Base-by-base conservation (phyloP, 805 yeast genomes). In the Kodamaea nitidulidarum region DNA sequence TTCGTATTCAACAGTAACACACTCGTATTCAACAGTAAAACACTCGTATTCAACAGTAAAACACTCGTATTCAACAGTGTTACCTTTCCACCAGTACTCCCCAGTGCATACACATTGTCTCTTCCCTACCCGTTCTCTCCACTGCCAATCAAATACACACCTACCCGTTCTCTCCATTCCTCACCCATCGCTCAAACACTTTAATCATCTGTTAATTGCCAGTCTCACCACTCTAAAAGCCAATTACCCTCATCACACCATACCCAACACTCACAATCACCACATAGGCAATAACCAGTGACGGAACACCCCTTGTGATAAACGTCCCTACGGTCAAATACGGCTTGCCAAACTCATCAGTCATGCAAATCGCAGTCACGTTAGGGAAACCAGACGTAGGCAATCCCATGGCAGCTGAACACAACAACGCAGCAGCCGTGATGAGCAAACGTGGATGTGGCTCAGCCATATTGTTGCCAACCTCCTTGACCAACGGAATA, bases 321-420 rank as follows among this genome's bases (percentile, higher is more conserved):
- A 67, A 67, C 4, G 70, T 65, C 33, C 61, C 61, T 12, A 66
- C 71, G 8, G 70, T 59, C 43, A 67, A 56, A 42, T 67, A 67
- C 12, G 63, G 57, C 40, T 61, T 58, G 2, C 71, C 71, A 31
- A 65, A 54, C 48, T 66, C 69, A 45, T 67, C 72, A 2, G 65
- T 58, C 70, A 66, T 63, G 38, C 67, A 58, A 34, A 67, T 63
- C 9, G 71, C 72, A 5, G 71, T 67, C 18, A 67, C 71, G 32
- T 67, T 67, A 17, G 72, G 72, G 54, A 67, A 67, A 1, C 72
- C 72, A 2, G 70, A 63, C 0, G 71, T 66, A 7, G 71, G 71
- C 48, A 67, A 62, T 17, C 69, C 72, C 72, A 67, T 67, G 18
- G 71, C 72, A n/a, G 62, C 68, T 3, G 71, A 65, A 26, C 68